Conservation (phyloP, 148 eudicot species). For the Rhododendron mucronatum region DNA sequence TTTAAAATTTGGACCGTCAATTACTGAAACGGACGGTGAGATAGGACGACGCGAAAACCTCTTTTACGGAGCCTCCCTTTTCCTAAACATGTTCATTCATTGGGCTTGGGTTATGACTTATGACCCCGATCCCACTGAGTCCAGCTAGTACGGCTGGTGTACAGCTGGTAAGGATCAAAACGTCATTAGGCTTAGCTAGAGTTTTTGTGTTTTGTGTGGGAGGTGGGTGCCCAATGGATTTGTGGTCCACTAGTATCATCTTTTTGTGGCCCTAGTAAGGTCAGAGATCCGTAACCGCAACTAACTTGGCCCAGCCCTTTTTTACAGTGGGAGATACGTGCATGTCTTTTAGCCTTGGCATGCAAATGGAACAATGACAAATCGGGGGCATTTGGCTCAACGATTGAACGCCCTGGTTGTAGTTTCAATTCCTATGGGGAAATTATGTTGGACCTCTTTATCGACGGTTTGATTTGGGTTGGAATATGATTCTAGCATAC, state of each 20-base stretch:
- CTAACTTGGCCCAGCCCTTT: neutral
- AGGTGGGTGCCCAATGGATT: neutral
- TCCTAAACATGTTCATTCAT: neutral
- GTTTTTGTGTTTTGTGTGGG: neutral
- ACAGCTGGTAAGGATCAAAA: neutral
- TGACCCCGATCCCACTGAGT: neutral
- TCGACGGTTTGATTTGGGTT: too few species aligned
- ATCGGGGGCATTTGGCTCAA: neutral
- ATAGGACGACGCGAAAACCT: too few species aligned
- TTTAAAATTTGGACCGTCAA: too few species aligned
- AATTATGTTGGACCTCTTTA: too few species aligned
- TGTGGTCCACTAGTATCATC: neutral
- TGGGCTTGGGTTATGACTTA: neutral
- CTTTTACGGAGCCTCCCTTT: too few species aligned
- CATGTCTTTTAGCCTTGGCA: neutral
- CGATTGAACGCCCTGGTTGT: too few species aligned
- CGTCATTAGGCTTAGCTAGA: neutral
- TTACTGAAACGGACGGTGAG: too few species aligned
- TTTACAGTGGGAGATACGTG: neutral
- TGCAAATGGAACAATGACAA: too few species aligned
- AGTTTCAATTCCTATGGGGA: too few species aligned
- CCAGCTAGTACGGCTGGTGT: neutral
- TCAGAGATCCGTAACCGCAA: neutral
- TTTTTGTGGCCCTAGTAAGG: neutral
- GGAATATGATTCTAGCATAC: too few species aligned